Base-by-base conservation (phyloP, 2,329 filamentous ascomycete genomes). In the Akanthomyces dipterigenus region DNA sequence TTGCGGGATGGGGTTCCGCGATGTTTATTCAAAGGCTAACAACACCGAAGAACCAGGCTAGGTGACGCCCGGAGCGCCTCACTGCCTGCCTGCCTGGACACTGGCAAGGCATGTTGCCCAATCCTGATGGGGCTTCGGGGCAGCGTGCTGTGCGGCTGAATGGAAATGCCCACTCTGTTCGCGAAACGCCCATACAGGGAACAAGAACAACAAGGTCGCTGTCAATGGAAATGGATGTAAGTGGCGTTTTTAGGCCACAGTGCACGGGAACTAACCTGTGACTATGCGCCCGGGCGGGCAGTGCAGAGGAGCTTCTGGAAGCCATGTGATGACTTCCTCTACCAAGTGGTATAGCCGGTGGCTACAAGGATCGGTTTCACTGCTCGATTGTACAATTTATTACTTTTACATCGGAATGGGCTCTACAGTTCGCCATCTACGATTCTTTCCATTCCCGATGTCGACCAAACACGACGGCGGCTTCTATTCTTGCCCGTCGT, bases 401-500 rank as follows among this genome's bases (percentile, higher is more conserved):
- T 8, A 14, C 36, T 28, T 2, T 4, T 50, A 50, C 55, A n/a
- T 31, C 55, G 48, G 28, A 46, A 53, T 45, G 16, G 31, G 45
- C 48, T 8, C n/a, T 60, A 46, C 49, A 20, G 14, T 46, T 43
- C 36, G 14, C 28, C 2, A 28, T n/a, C 26, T 53, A 60, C 48
- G n/a, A 54, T 46, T 12, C 3, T 54, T 38, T 54, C 31, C 20
- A 24, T 54, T 60, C 38, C 49, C 57, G 57, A n/a, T 60, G 57
- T 40, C 57, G 40, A 40, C 57, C 57, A 38, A 22, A n/a, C 40
- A 12, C 57, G 49, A 54, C 57, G 57, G 57, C 20, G 48, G 57
- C 57, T 60, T 60, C 57, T 60, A 60, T 60, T 60, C 57, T 60
- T 60, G 57, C 57, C 57, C 49, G 57, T 48, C 49, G 40, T 46